Evolutionary conservation across 768 basidiomycete genomes (phyloP).

Genomic region (Mycena floridula): DNA sequence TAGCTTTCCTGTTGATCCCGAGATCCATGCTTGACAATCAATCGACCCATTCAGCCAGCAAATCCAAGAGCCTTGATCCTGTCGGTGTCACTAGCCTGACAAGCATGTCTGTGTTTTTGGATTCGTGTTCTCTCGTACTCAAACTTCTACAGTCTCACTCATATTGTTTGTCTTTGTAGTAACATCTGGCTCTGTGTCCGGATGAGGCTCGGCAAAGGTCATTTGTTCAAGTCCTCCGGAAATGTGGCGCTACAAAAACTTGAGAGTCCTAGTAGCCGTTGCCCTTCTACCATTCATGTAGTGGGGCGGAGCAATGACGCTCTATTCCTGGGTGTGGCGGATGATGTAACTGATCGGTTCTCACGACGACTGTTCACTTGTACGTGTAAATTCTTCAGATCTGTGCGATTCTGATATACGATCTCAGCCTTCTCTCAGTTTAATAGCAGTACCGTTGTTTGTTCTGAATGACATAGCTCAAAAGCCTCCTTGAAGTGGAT

Average conservation of each 20-base stretch:
- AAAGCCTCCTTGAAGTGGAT: slow-evolving; percentile 34
- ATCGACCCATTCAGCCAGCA: too few species aligned
- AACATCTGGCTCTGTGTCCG: slow-evolving; percentile 40
- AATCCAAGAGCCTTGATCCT: slow-evolving; percentile 6
- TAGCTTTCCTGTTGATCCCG: slow-evolving; percentile 23
- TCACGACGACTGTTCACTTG: slow-evolving; percentile 34
- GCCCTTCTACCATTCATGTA: slow-evolving; percentile 35
- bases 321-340: slow-evolving; percentile 34
- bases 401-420: slow-evolving; percentile 1
- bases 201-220: slow-evolving; percentile 42
- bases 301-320: slow-evolving; percentile 29
- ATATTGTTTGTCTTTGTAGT: slow-evolving; percentile 36
- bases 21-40: not conserved
- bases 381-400: slow-evolving; percentile 10
- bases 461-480: slow-evolving; percentile 33
- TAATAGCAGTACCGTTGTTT: slow-evolving; percentile 27
- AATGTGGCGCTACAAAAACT: slow-evolving; percentile 36
- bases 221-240: slow-evolving; percentile 33
- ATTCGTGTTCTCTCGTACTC: slow-evolving; percentile 1
- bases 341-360: slow-evolving; percentile 34
- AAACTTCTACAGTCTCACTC: slow-evolving; percentile 20
- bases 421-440: slow-evolving; percentile 33
- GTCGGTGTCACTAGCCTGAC: slow-evolving; percentile 7
- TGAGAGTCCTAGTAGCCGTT: slow-evolving; percentile 29
- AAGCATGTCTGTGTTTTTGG: not conserved